These are phyloP conservation scores for Cordyceps tenuipes DNA, from an alignment of 2,329 filamentous ascomycete species.

Conservation along the genomic window DNA sequence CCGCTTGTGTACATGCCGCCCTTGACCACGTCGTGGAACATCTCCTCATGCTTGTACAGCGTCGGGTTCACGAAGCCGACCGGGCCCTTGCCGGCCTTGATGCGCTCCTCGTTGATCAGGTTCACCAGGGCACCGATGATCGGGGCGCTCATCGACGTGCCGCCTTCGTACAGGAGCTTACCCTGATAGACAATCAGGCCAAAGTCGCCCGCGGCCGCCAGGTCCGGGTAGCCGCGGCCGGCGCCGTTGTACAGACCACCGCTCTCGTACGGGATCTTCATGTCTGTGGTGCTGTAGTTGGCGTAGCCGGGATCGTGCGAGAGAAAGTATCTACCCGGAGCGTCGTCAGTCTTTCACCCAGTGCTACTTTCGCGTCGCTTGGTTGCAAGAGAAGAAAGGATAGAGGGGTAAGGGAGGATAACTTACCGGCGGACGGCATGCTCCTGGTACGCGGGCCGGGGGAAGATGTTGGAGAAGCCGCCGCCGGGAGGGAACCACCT, in stretches of 20 bases:
- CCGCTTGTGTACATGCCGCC: slow-evolving; percentile 11
- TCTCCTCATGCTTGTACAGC: slow-evolving; percentile 10
- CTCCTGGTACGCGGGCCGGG: slow-evolving; percentile 38
- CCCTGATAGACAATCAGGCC: slow-evolving; percentile 29
- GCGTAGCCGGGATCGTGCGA: slow-evolving; percentile 29
- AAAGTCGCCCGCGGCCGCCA: slow-evolving; percentile 36
- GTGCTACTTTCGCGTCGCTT: no score
- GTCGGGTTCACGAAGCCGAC: slow-evolving; percentile 25
- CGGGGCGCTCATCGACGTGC: slow-evolving; percentile 14
- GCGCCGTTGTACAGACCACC: slow-evolving; percentile 29
- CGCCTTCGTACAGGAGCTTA: slow-evolving; percentile 15
- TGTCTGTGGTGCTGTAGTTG: slow-evolving; percentile 21
- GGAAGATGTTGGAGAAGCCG: slow-evolving; percentile 30
- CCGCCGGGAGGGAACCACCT: slow-evolving; percentile 30
- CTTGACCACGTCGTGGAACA: slow-evolving; percentile 9
- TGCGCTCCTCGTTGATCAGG: slow-evolving; percentile 14
- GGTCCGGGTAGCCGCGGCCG: slow-evolving; percentile 31
- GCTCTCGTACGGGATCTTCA: slow-evolving; percentile 29
- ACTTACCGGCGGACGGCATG: slow-evolving; percentile 27
- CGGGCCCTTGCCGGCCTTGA: slow-evolving; percentile 25
- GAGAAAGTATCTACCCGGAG: slow-evolving; percentile 23
- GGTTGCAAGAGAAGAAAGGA: no score
- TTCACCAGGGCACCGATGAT: slow-evolving; percentile 14
- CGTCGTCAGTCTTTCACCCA: background rate
- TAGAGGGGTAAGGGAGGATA: background rate